Percentiles rank a stretch among this genome's conserved stretches.
Conservation (phyloP, 2,329 filamentous ascomycete species). For the Paramyrothecium sp. region DNA sequence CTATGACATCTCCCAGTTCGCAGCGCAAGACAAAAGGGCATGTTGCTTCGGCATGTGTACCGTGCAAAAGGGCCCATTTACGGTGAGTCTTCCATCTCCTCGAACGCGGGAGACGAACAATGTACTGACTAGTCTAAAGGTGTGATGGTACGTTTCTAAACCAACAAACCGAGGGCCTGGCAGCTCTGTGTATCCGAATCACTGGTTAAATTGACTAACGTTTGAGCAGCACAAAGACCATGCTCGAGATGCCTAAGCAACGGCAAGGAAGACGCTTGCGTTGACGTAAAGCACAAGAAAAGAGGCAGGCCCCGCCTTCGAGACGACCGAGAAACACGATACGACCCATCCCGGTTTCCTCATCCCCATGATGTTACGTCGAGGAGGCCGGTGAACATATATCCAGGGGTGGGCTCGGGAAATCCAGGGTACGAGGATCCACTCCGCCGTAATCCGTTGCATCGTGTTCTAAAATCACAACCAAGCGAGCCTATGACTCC, state of each 20-base stretch:
- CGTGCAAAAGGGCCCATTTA: slow-evolving; percentile 82
- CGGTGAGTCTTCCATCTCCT: slow-evolving; percentile 41
- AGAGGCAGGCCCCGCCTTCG: slow-evolving; percentile 74
- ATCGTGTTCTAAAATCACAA: slow-evolving; percentile 55
- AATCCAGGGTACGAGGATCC: slow-evolving; percentile 45
- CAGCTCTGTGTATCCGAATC: neutral
- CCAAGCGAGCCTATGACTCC: slow-evolving; percentile 44
- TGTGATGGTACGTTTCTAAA: slow-evolving; percentile 58
- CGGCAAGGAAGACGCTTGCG: slow-evolving; percentile 76
- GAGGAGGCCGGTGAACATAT: slow-evolving; percentile 51
- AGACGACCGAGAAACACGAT: slow-evolving; percentile 65
- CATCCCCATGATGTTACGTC: slow-evolving; percentile 42
- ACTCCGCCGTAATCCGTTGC: slow-evolving; percentile 45
- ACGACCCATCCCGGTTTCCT: slow-evolving; percentile 48
- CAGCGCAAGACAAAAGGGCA: slow-evolving; percentile 74
- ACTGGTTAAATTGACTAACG: neutral
- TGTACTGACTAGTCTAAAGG: slow-evolving; percentile 28
- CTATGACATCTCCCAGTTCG: slow-evolving; percentile 56
- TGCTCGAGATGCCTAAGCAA: slow-evolving; percentile 76
- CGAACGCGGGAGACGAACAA: neutral
- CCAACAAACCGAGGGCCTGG: neutral
- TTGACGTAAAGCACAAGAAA: slow-evolving; percentile 86
- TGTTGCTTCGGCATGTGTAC: slow-evolving; percentile 81
- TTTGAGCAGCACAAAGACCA: slow-evolving; percentile 64
- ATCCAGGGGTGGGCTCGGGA: slow-evolving; percentile 42